Conservation (phyloP, 371 early-diverging fungal species). For the Mortierella sp. region DNA sequence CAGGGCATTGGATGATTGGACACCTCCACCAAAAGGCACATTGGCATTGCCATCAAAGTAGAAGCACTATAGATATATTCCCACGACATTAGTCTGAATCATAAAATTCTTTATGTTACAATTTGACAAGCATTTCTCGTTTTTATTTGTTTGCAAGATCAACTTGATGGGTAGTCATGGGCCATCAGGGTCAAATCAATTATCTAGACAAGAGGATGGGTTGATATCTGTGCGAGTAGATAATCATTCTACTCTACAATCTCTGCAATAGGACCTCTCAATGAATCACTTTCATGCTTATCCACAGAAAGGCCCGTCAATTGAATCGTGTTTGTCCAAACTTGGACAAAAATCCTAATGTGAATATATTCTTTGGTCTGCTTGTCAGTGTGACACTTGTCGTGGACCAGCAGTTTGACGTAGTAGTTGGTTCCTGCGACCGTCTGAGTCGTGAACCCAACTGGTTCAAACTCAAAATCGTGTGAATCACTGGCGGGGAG, state of each 20-base stretch:
- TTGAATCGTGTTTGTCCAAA: conserved; percentile 22
- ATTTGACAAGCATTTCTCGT: too few relatives aligned
- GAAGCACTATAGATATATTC: background rate
- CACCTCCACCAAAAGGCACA: conserved; percentile 42
- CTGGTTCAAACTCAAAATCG: conserved; percentile 16
- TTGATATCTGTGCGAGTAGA: too few relatives aligned
- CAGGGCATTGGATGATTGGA: conserved; percentile 42
- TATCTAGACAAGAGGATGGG: too few relatives aligned
- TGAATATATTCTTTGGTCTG: conserved; percentile 23
- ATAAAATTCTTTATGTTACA: too few relatives aligned
- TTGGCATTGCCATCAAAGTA: conserved; percentile 26
- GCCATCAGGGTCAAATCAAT: too few relatives aligned
- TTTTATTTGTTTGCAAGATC: too few relatives aligned
- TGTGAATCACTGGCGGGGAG: background rate
- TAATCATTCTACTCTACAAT: too few relatives aligned
- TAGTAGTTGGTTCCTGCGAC: conserved; percentile 34
- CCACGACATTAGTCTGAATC: too few relatives aligned
- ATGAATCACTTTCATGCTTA: background rate
- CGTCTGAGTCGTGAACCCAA: conserved; percentile 30
- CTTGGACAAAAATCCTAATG: conserved; percentile 25
- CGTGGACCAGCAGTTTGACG: conserved; percentile 26
- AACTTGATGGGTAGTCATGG: too few relatives aligned
- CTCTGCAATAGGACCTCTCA: background rate
- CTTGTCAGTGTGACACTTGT: too few relatives aligned
- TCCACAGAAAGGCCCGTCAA: conserved; percentile 11